Evolutionary conservation across 139 green algal genomes (phyloP), one percentile per base, ranked within the genome.

Genomic region (Pleodorina starrii): DNA sequence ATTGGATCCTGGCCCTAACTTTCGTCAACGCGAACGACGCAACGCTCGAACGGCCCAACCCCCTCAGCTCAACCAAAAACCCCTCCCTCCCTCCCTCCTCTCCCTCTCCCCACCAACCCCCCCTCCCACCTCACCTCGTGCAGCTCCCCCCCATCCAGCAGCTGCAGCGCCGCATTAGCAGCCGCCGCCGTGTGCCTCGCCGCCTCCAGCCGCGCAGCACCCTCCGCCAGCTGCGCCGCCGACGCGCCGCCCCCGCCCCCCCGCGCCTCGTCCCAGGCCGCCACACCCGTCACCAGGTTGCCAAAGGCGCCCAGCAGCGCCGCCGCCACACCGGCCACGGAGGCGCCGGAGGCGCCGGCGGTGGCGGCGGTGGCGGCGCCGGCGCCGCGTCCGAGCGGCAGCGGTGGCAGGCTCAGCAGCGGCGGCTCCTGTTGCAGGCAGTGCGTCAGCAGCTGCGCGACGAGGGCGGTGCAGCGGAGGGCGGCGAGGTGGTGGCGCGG

Each of bases 391-490:
- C 87, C 87, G 1, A 87, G 29, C 12, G 1, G 2, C 7, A 78
- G 14, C 16, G 5, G 12, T 7, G 23, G 46, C 40, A 91, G 81
- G 5, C 72, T 51, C 72, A 91, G 54, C 73, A 89, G 35, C 72
- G 75, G 54, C 19, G 80, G 71, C 35, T 91, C 89, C 74, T 89
- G n/a, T n/a, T n/a, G 89, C 66, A 84, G 63, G 9, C 40, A 25
- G 51, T 89, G 48, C 16, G 43, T 46, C 46, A 78, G 50, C 84
- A 85, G 43, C 51, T 87, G 87, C 2, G 69, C 78, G 16, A 43
- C 69, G 50, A 90, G 36, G 17, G 40, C 25, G 51, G 23, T 5
- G 69, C 36, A 74, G 27, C n/a, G 63, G 10, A 86, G 80, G 11
- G 40, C 59, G 40, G n/a, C 10, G 2, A 76, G 57, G 27, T 46